phyloP scores from a whole-genome alignment of 1,284 basidiomycete genomes.

The Malassezia vespertilionis region DNA sequence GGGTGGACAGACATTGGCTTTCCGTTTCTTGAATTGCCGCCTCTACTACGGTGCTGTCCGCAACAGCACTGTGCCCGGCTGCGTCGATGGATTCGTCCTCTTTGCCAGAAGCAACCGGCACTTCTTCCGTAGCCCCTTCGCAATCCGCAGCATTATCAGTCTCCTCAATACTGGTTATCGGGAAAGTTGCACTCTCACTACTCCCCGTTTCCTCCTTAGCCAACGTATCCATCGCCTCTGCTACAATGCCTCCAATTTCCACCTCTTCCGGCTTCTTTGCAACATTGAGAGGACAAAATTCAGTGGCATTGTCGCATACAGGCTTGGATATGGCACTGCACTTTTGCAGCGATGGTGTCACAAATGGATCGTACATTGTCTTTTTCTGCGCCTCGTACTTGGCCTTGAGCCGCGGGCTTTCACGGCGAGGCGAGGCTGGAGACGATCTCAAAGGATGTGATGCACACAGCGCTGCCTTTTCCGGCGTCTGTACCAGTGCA shows the following conservation, averaged over 20 bases:
- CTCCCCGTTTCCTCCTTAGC: not conserved
- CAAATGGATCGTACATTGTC: not conserved
- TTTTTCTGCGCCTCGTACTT: not conserved
- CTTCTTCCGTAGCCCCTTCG: no score
- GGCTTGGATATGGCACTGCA: no score
- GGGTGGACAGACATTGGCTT: not conserved
- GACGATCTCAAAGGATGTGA: not conserved
- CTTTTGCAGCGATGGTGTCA: not conserved
- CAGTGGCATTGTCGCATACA: no score
- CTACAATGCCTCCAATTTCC: not conserved
- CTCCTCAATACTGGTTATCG: no score
- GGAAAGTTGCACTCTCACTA: no score
- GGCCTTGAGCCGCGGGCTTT: slow-evolving; percentile 12
- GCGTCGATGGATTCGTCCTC: not conserved
- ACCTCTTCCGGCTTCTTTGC: not conserved
- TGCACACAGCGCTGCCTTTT: not conserved
- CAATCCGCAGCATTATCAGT: not conserved
- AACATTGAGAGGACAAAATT: no score
- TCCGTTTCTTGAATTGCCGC: not conserved
- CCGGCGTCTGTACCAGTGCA: no score
- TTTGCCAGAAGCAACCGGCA: not conserved
- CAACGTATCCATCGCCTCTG: not conserved
- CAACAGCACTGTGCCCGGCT: not conserved
- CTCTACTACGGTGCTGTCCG: not conserved
- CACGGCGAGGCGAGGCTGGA: slow-evolving; percentile 3